Conservation (phyloP, 129 eudicot species). For the Mikania micrantha region DNA sequence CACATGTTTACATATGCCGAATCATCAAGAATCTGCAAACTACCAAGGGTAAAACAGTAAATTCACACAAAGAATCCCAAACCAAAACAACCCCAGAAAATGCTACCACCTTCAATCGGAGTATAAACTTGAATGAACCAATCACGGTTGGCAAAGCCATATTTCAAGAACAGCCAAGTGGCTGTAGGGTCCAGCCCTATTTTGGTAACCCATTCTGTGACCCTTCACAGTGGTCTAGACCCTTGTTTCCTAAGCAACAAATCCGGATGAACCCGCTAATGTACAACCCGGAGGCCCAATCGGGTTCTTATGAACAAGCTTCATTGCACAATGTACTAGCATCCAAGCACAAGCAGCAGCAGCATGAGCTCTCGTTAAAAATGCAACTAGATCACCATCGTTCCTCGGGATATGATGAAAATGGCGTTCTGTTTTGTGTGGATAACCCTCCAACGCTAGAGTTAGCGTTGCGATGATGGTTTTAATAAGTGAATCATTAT, state of each 20-base stretch:
- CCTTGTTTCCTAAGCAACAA: slow-evolving; percentile 24
- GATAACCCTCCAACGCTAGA: slow-evolving; percentile 21
- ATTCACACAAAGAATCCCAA: slow-evolving; percentile 14
- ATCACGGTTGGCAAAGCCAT: not conserved
- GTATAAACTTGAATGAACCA: slow-evolving; percentile 14
- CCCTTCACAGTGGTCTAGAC: slow-evolving; percentile 33
- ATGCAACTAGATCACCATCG: not conserved
- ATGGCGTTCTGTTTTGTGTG: slow-evolving; percentile 14
- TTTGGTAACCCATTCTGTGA: slow-evolving; percentile 34
- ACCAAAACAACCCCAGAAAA: not conserved
- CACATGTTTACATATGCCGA: slow-evolving; percentile 57
- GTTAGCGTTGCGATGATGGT: slow-evolving; percentile 15
- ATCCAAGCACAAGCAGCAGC: slow-evolving; percentile 13
- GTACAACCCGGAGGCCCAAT: not conserved
- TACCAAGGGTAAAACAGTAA: slow-evolving; percentile 29
- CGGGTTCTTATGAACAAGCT: slow-evolving; percentile 11
- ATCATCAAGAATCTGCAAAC: slow-evolving; percentile 45
- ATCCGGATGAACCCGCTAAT: slow-evolving; percentile 22
- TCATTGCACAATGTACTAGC: slow-evolving; percentile 8
- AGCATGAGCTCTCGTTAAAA: slow-evolving; percentile 1
- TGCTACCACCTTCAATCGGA: not conserved
- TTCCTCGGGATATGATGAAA: slow-evolving; percentile 10
- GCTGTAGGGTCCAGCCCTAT: slow-evolving; percentile 19
- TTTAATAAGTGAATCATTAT: not conserved
- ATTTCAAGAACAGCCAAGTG: slow-evolving; percentile 1